phyloP scores from a whole-genome alignment of 306 rosid species.

The Erythrophleum fordii region DNA sequence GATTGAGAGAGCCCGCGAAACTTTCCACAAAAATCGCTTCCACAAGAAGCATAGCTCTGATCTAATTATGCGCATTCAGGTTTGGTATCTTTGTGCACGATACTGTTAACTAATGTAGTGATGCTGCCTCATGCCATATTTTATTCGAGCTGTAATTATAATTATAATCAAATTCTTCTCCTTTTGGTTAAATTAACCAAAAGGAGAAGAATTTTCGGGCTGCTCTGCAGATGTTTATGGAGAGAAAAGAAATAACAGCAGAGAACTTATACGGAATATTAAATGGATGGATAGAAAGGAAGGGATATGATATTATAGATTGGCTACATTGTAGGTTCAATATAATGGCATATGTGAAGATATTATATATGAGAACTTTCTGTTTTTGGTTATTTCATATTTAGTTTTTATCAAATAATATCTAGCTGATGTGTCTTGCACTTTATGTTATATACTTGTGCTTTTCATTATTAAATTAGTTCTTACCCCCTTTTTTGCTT shows the following conservation, averaged over 20 bases:
- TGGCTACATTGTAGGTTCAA: not conserved
- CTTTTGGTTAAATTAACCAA: not conserved
- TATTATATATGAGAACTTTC: not conserved
- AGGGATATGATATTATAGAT: not conserved
- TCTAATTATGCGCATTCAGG: slow-evolving; percentile 90
- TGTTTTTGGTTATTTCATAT: not conserved
- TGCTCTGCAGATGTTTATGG: not conserved
- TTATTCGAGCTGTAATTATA: not conserved
- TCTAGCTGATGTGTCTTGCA: not conserved
- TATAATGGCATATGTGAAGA: not conserved
- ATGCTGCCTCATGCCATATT: not conserved
- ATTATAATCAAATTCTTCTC: not conserved
- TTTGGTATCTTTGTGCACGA: slow-evolving; percentile 6
- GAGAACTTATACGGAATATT: no score
- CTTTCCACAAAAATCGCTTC: slow-evolving; percentile 57
- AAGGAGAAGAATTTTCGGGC: no score
- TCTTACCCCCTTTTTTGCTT: not conserved
- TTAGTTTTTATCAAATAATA: not conserved
- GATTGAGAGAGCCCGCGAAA: slow-evolving; percentile 60
- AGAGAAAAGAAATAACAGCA: no score
- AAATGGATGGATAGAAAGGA: no score
- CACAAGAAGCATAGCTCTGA: slow-evolving; percentile 72
- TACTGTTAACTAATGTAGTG: not conserved
- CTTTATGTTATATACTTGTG: not conserved
- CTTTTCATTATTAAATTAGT: not conserved